Percentiles rank a stretch among this genome's conserved stretches.
Evolutionary conservation across 768 basidiomycete genomes (phyloP).

Genomic region (Tephrocybe sp.): DNA sequence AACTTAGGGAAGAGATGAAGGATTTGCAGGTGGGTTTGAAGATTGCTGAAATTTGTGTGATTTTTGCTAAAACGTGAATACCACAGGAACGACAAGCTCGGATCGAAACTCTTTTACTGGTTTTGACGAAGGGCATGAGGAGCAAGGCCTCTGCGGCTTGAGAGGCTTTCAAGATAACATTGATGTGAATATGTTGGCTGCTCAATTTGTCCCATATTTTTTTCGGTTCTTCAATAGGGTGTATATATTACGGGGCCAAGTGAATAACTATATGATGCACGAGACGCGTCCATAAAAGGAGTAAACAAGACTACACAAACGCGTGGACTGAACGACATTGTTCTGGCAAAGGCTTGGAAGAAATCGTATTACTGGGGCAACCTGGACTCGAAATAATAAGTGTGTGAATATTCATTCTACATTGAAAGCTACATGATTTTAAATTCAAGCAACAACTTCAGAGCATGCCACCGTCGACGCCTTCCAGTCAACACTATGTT

Average conservation of each 20-base stretch:
- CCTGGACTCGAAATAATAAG: too few species aligned
- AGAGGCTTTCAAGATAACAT: neutral
- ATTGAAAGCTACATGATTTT: too few species aligned
- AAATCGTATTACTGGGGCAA: too few species aligned
- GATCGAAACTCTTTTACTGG: slow-evolving; percentile 69
- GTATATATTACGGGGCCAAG: too few species aligned
- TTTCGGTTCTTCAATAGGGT: too few species aligned
- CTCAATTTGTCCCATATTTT: too few species aligned
- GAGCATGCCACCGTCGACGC: slow-evolving; percentile 47
- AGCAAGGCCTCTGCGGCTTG: slow-evolving; percentile 30
- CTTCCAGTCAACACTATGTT: slow-evolving; percentile 39
- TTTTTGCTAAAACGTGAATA: neutral
- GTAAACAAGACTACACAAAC: slow-evolving; percentile 5
- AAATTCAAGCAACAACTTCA: too few species aligned
- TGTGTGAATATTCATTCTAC: neutral
- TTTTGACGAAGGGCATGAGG: slow-evolving; percentile 66
- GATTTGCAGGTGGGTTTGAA: slow-evolving; percentile 64
- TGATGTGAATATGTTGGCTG: too few species aligned
- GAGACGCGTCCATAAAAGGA: neutral
- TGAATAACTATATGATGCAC: neutral
- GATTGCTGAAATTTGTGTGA: neutral
- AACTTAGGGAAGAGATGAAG: slow-evolving; percentile 77
- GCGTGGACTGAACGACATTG: neutral
- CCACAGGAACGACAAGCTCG: slow-evolving; percentile 69
- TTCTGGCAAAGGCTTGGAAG: neutral